phyloP scores from a whole-genome alignment of 148 eudicot species.

The Camellia sinensis region DNA sequence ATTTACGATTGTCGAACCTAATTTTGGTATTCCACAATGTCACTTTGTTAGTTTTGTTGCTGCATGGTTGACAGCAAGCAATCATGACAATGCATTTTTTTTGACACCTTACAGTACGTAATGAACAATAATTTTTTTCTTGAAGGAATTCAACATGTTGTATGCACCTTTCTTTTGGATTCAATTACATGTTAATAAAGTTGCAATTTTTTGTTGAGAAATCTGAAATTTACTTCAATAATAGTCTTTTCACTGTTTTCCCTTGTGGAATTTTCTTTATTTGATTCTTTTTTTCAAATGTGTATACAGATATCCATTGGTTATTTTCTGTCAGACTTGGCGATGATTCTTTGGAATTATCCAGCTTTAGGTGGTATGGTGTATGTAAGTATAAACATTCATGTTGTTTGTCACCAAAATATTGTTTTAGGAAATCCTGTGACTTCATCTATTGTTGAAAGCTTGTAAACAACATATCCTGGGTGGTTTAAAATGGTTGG shows the following conservation, averaged over 20 bases:
- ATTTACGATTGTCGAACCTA: neutral
- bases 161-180: neutral
- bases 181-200: neutral
- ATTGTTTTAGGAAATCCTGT: neutral
- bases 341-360: slow-evolving; percentile 77
- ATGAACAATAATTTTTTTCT: neutral
- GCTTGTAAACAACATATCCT: slow-evolving; percentile 3
- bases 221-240: neutral
- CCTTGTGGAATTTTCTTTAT: neutral
- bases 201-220: neutral
- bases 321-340: slow-evolving; percentile 83
- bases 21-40: neutral
- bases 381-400: slow-evolving; percentile 57
- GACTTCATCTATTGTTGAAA: neutral
- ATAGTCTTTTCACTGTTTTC: neutral
- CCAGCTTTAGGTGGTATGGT: slow-evolving; percentile 93
- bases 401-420: neutral
- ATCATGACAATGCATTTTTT: neutral
- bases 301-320: slow-evolving; percentile 76
- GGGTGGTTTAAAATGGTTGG: neutral
- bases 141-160: neutral
- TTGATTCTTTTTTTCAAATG: neutral
- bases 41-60: neutral
- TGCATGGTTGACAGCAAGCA: neutral
- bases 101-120: no score